Evolutionary conservation across 2,329 filamentous ascomycete species (phyloP).

Genomic region (Diaporthe sp.): DNA sequence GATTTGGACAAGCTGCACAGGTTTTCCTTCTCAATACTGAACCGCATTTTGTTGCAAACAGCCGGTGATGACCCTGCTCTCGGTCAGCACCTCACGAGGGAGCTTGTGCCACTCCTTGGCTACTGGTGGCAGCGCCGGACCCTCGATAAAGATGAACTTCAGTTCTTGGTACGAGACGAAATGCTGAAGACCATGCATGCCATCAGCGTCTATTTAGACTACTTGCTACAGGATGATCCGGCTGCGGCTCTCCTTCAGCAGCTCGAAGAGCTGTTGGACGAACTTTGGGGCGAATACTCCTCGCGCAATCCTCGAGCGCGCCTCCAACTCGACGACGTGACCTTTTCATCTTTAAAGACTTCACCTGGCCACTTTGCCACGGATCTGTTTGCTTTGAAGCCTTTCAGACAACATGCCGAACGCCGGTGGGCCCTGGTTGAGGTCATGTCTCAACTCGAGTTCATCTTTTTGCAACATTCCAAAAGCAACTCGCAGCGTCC

Average conservation of each 20-base stretch:
- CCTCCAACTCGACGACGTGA: conserved; percentile 83
- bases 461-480: conserved; percentile 55
- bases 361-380: conserved; percentile 61
- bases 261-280: conserved; percentile 77
- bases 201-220: conserved; percentile 74
- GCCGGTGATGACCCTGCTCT: conserved; percentile 78
- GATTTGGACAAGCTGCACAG: conserved; percentile 69
- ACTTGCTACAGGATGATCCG: conserved; percentile 62
- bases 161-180: conserved; percentile 79
- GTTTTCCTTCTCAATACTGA: conserved; percentile 81
- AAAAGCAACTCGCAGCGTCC: conserved; percentile 44
- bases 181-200: conserved; percentile 80
- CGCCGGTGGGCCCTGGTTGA: conserved; percentile 73
- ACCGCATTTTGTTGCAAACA: conserved; percentile 75
- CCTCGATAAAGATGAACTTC: conserved; percentile 70
- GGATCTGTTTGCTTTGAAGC: conserved; percentile 66
- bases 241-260: conserved; percentile 57
- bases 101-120: conserved; percentile 78
- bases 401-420: conserved; percentile 68
- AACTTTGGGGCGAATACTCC: conserved; percentile 84
- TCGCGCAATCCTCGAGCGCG: conserved; percentile 78
- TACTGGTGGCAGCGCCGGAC: conserved; percentile 84
- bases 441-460: conserved; percentile 70
- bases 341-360: conserved; percentile 65
- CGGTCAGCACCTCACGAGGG: conserved; percentile 70